These are phyloP conservation scores for Fusarium floridanum DNA, from an alignment of 2,329 filamentous ascomycete genomes.

Conservation along the genomic window DNA sequence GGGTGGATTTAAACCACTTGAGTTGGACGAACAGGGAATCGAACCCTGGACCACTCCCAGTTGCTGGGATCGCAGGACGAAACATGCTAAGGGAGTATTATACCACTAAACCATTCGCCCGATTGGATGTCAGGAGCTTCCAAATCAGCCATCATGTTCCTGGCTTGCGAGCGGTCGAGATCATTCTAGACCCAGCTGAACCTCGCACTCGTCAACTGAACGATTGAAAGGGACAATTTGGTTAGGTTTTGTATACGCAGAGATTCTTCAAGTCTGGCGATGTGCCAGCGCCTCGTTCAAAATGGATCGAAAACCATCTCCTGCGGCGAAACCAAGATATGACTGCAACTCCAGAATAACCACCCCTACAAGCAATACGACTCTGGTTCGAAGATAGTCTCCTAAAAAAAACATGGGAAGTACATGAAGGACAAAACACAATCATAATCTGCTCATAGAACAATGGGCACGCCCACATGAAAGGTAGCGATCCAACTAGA, in stretches of 20 bases:
- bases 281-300: background rate
- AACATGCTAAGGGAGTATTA: conserved; percentile 51
- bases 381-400: background rate
- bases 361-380: background rate
- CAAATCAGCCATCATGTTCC: background rate
- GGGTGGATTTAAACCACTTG: conserved; percentile 38
- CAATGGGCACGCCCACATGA: background rate
- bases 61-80: conserved; percentile 19
- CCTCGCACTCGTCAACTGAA: background rate
- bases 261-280: fast-evolving
- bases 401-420: background rate
- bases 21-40: conserved; percentile 49
- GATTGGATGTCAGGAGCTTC: background rate
- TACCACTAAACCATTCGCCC: conserved; percentile 51
- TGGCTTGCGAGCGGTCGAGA: background rate
- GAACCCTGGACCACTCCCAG: conserved; percentile 50
- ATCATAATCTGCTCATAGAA: background rate
- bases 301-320: background rate
- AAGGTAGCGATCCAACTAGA: background rate
- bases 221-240: background rate
- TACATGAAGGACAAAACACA: background rate
- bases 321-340: background rate
- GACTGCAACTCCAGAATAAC: background rate
- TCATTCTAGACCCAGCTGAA: background rate
- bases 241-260: background rate